Base-by-base conservation (phyloP, 805 yeast genomes). In the Cyberlindnera nakhonratchasimensis region DNA sequence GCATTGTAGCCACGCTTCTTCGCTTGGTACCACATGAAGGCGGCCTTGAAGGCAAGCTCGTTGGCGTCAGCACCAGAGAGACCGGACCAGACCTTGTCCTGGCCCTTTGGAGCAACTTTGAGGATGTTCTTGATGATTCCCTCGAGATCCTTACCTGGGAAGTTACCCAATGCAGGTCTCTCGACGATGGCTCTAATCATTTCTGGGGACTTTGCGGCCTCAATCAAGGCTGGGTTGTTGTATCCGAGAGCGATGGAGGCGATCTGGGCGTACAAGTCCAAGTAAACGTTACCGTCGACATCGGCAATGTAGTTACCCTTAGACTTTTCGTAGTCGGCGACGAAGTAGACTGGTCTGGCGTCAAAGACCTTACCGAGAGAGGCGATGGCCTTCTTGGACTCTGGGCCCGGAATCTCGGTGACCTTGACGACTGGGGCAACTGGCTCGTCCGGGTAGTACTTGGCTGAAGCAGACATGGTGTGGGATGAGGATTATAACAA, bases 41-140 rank as follows among this genome's bases (percentile, higher is more conserved):
- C 89, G 45, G 95, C 95, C 69, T 86, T 86, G 74, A 80, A 86
- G 17, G 95, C 95, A 59, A 84, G 73, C 66, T 86, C 95, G 62
- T 44, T 85, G 55, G 95, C 95, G 59, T 86, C 95, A 31, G 93
- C 86, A 51, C 95, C 95, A 16, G 89, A 78, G 50, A 86, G 69
- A 37, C 85, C 91, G 23, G 84, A 75, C 90, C 93, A 87, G 43
- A 87, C 76, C 54, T 76, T 69, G 54, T 70, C 74, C 66, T 81
- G 82, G 50, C 89, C 90, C 62, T 77, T 76, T 58, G 95, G 95
- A 40, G 95, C 95, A 53, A 72, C 80, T 47, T 79, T 72, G 51
- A 85, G 67, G 32, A 72, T 51, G 18, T 52, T 51, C 42, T 42
- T 46, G 40, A 58, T 43, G 51, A 86, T 73, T 34, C 80, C 82